Conservation (phyloP, 78 protist species). For the slime mould (Dictyostelium discoideum) region DNA sequence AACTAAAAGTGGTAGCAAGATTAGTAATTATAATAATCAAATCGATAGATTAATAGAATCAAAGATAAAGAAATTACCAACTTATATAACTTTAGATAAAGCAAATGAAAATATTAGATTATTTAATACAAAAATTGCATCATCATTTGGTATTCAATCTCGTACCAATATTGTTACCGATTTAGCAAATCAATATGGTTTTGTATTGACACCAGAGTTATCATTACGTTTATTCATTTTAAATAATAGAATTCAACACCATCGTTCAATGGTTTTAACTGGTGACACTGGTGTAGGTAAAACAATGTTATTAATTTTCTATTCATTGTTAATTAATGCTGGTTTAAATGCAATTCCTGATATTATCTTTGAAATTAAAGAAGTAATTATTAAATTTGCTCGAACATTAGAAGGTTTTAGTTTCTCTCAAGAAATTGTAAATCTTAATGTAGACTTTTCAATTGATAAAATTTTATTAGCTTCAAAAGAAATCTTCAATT, state of each 20-base stretch:
- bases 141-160: constrained; percentile 34
- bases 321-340: constrained; percentile 69
- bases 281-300: constrained; percentile 89
- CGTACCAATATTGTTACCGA: constrained; percentile 3
- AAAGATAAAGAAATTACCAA: background rate
- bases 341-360: constrained; percentile 22
- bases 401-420: background rate
- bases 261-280: constrained; percentile 39
- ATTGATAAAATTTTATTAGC: background rate
- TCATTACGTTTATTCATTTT: constrained; percentile 26
- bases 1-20: background rate
- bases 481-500: background rate
- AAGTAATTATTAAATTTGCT: background rate
- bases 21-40: background rate
- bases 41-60: background rate
- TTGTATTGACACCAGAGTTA: constrained; percentile 79
- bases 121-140: background rate
- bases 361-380: constrained; percentile 15
- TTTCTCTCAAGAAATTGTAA: background rate
- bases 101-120: background rate
- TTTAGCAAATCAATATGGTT: constrained; percentile 33
- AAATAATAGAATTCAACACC: constrained; percentile 44
- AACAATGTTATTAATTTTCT: constrained; percentile 44
- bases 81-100: background rate
- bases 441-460: background rate